Evolutionary conservation across 768 basidiomycete species (phyloP).

Genomic region (Naganishia vishniacii): DNA sequence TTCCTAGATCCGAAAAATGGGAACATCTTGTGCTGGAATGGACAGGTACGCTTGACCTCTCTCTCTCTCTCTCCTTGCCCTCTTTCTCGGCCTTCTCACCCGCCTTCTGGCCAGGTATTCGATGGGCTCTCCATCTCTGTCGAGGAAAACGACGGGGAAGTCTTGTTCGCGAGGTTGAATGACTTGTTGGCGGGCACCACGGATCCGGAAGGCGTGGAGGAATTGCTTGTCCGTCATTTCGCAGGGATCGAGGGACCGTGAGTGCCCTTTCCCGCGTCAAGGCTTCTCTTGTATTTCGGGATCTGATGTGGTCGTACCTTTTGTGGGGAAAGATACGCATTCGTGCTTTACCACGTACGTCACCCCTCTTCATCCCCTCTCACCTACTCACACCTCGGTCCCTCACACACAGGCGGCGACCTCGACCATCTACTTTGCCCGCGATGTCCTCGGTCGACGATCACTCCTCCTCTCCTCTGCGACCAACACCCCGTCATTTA

Average conservation of each 20-base stretch:
- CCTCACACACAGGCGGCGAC: slow-evolving; percentile 24
- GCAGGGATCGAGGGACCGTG: slow-evolving; percentile 42
- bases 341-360: slow-evolving; percentile 40
- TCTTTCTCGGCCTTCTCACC: background rate
- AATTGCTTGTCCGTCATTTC: slow-evolving; percentile 29
- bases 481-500: background rate
- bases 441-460: slow-evolving; percentile 43
- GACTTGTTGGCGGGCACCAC: background rate
- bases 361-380: background rate
- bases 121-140: slow-evolving; percentile 33
- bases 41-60: slow-evolving; percentile 41
- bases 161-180: slow-evolving; percentile 2
- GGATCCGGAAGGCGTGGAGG: slow-evolving; percentile 23
- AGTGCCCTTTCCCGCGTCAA: slow-evolving; percentile 21
- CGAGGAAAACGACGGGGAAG: slow-evolving; percentile 40
- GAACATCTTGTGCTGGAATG: slow-evolving; percentile 45
- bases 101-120: slow-evolving; percentile 33
- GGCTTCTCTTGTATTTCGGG: background rate
- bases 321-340: slow-evolving; percentile 47
- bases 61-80: no score
- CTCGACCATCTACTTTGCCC: slow-evolving; percentile 35
- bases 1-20: slow-evolving; percentile 28
- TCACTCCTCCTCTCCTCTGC: slow-evolving; percentile 36
- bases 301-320: no score
- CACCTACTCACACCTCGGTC: background rate